Evolutionary conservation across 805 yeast species (phyloP), one percentile per base, ranked within the genome.

Genomic region (Candida xyloterini): DNA sequence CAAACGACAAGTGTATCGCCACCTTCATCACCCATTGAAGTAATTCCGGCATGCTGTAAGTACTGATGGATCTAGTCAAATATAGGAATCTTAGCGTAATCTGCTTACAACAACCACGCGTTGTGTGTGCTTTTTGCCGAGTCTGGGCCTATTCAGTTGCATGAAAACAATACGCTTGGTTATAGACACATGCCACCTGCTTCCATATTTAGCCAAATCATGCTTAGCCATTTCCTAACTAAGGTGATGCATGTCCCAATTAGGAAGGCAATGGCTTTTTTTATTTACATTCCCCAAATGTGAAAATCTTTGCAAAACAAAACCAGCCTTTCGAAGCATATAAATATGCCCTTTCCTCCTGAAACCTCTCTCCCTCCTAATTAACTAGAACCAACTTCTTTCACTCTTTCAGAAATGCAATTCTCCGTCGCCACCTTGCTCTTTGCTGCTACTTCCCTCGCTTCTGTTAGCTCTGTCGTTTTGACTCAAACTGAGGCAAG

Each of bases 371-470:
- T 31, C 15, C 25, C 27, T 22, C 30, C 26, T 27, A 20, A 18
- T 16, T 13, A 23, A 27, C 13, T 27, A 16, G 33, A 33, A 30
- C 62, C 47, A 52, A 52, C 65, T 50, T 42, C 46, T 36, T 46
- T 48, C 51, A 47, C 47, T 49, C 53, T 28, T 43, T 43, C 27
- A 66, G 33, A 45, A 65, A 70, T 70, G 76, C 73, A 69, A 66
- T 70, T 68, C 71, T 59, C 73, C 52, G 60, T 62, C 52, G 63
- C 65, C 56, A 58, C 66, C 42, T 50, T 63, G 50, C 43, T 62
- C 47, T 53, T 56, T 46, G 69, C 68, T 50, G 51, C 55, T 37
- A 66, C 67, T 46, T 58, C 66, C 39, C 60, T 65, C 38, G 67
- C 69, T 52, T 53, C 62, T 40, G 68, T 62, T 48, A 55, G 50